phyloP scores from a whole-genome alignment of 306 rosid genomes.

The Hippophae tibetana region DNA sequence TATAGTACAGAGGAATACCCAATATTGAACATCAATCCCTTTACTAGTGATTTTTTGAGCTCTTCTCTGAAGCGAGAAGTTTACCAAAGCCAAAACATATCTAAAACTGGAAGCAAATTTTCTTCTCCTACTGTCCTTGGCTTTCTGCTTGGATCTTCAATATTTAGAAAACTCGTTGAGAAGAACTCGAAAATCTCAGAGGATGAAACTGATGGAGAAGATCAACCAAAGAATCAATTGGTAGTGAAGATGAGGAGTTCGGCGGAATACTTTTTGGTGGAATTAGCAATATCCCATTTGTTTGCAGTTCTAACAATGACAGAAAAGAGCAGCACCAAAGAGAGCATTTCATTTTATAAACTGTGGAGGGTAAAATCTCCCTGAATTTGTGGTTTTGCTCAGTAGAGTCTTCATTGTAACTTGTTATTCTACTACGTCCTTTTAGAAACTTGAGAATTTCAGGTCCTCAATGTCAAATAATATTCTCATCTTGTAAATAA shows the following conservation, averaged over 20 bases:
- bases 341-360: constrained; percentile 34
- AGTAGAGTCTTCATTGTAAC: too few relatives aligned
- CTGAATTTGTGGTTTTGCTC: too few relatives aligned
- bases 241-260: constrained; percentile 34
- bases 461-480: too few relatives aligned
- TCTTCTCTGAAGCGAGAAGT: constrained; percentile 27
- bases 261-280: constrained; percentile 42
- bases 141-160: constrained; percentile 53
- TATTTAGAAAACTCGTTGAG: constrained; percentile 57
- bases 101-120: constrained; percentile 22
- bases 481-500: too few relatives aligned
- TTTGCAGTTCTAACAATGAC: constrained; percentile 33
- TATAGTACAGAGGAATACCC: too few relatives aligned
- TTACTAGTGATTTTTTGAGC: constrained; percentile 23
- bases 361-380: too few relatives aligned
- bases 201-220: constrained; percentile 44
- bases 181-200: constrained; percentile 45
- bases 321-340: constrained; percentile 36
- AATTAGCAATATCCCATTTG: constrained; percentile 35
- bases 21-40: constrained; percentile 21
- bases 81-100: constrained; percentile 21
- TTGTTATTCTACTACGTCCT: too few relatives aligned
- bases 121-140: constrained; percentile 59
- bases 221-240: too few relatives aligned
- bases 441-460: too few relatives aligned